Conservation (phyloP, 176 grass and related monocot species). For the Urochloa ruziziensis region DNA sequence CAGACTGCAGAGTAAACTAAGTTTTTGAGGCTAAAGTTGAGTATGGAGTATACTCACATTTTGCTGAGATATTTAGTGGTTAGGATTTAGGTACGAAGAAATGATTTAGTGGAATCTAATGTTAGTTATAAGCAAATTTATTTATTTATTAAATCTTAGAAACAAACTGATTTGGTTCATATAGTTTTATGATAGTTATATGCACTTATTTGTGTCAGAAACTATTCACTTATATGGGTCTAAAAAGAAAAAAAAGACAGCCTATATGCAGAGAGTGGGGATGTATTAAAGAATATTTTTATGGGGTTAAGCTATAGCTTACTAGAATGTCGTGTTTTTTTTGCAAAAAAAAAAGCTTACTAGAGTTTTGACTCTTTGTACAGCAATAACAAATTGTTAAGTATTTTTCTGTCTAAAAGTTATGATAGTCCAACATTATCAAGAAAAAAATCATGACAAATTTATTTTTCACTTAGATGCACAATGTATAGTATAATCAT, state of each 20-base stretch:
- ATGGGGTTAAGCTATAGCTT: too few relatives aligned
- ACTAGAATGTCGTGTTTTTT: too few relatives aligned
- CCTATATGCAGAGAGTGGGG: too few relatives aligned
- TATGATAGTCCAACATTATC: not conserved
- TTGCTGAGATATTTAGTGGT: not conserved
- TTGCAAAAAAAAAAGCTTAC: too few relatives aligned
- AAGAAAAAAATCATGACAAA: not conserved
- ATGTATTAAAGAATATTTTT: too few relatives aligned
- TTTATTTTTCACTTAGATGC: not conserved
- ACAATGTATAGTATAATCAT: not conserved
- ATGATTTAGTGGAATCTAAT: not conserved
- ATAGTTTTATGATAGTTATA: too few relatives aligned
- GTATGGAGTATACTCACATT: not conserved
- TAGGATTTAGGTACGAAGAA: not conserved
- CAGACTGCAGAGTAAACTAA: not conserved
- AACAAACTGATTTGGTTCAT: too few relatives aligned
- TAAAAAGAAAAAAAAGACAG: too few relatives aligned
- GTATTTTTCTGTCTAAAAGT: not conserved
- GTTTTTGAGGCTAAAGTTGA: not conserved
- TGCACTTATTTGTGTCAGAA: too few relatives aligned
- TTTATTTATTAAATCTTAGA: too few relatives aligned
- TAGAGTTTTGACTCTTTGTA: not conserved
- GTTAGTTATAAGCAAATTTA: not conserved
- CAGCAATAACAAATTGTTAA: not conserved
- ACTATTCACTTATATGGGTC: too few relatives aligned